Base-by-base conservation (phyloP, 2,329 filamentous ascomycete species). In the Colletotrichum destructivum region DNA sequence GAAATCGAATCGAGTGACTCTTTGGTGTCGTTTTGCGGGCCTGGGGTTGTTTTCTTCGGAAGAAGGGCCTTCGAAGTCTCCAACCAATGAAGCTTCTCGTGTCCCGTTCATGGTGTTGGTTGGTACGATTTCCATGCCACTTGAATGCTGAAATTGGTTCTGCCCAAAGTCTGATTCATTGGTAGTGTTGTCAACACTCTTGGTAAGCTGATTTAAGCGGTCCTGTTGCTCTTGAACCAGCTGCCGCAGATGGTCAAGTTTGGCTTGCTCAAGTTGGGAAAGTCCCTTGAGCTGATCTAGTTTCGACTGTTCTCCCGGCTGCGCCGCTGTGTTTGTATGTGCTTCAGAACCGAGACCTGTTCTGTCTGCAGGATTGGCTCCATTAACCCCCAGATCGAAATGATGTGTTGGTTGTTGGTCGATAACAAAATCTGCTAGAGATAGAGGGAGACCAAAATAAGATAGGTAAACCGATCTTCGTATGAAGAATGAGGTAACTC, bases 241-340 rank as follows among this genome's bases (percentile, higher is more conserved):
- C 44, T 51, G 26, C 18, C 5, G 18, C 18, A 62, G 59, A 16
- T 62, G 4, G 44, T 62, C 8, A 62, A 62, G 23, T 21, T 62
- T 62, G 18, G 44, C 59, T 49, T 62, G 26, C 42, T 62, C 8
- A 21, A 21, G 13, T 51, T 47, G 11, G 16, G 59, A 62, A 62
- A 62, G 59, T n/a, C 40, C 59, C 12, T 47, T 62, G 6, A 62
- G 59, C 11, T 62, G 12, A 21, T 62, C 59, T 35, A 62, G 44
- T 38, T 16, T 49, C 11, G 2, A 62, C 44, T 62, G 18, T 21
- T 26, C 59, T 38, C 11, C 42, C 4, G 18, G 13, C 59, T 62
- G 31, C 18, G 31, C 59, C 31, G 31, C 18, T 23, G 18, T 16
- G 16, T 38, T 62, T 16, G 26, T 62, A 21, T 62, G 5, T 62